Conservation (phyloP, 805 yeast genomes). For the Komagataella mondaviorum region DNA sequence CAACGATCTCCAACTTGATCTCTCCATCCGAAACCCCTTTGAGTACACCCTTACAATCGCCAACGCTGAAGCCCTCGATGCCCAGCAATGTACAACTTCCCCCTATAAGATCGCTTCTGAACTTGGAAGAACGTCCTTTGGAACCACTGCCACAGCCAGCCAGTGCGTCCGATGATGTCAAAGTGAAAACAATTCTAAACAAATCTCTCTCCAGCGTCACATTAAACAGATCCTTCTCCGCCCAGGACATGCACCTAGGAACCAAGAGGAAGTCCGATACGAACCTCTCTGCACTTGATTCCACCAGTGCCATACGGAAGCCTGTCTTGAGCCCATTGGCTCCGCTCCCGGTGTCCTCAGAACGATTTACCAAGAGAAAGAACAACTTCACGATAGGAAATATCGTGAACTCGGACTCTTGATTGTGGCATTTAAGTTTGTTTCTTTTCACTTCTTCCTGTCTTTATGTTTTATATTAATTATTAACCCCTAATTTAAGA, state of each 20-base stretch:
- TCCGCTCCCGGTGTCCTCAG: background rate
- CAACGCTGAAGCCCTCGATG: conserved; percentile 16
- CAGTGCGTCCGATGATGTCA: background rate
- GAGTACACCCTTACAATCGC: conserved; percentile 22
- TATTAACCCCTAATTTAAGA: background rate
- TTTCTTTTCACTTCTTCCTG: background rate
- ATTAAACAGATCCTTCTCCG: background rate
- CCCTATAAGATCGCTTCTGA: conserved; percentile 18
- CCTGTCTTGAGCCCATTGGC: background rate
- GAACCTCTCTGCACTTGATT: background rate
- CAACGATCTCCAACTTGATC: conserved; percentile 17
- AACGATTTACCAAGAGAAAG: background rate
- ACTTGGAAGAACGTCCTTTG: background rate
- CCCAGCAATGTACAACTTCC: conserved; percentile 13
- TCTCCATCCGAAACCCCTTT: conserved; percentile 21
- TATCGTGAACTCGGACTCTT: background rate
- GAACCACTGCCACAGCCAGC: background rate
- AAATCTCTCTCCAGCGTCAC: background rate
- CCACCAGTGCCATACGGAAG: background rate
- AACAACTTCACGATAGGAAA: background rate
- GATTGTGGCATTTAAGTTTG: background rate
- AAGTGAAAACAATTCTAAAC: background rate
- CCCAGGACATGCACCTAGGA: background rate
- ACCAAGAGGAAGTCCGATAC: background rate
- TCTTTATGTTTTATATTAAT: background rate